Evolutionary conservation across 805 yeast species (phyloP).

Genomic region (Starmera caribaea): DNA sequence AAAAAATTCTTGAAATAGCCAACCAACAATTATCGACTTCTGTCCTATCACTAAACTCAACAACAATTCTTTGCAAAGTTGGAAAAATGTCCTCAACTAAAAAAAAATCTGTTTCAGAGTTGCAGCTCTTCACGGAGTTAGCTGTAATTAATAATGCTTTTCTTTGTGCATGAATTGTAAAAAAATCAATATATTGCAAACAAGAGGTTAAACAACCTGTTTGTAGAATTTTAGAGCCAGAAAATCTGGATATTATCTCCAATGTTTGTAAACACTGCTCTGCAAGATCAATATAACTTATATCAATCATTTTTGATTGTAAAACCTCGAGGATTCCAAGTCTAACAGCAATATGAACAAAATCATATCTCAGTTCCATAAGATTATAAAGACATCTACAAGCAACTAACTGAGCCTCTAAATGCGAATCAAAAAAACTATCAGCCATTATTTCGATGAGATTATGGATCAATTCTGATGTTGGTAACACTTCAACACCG

Average conservation of each 20-base stretch:
- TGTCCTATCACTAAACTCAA: constrained; percentile 44
- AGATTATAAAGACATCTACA: constrained; percentile 79
- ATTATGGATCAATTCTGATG: constrained; percentile 41
- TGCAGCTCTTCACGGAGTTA: constrained; percentile 43
- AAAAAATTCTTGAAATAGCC: constrained; percentile 49
- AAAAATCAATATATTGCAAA: constrained; percentile 72
- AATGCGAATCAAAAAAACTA: constrained; percentile 47
- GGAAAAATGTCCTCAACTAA: constrained; percentile 50
- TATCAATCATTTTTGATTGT: constrained; percentile 56
- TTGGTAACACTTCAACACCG: constrained; percentile 57
- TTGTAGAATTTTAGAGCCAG: constrained; percentile 40
- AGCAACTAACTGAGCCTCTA: constrained; percentile 76
- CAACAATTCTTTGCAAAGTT: constrained; percentile 42
- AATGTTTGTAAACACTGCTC: constrained; percentile 81
- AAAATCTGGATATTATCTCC: constrained; percentile 50
- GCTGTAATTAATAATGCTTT: constrained; percentile 69
- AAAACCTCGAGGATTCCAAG: constrained; percentile 60
- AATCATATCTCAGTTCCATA: constrained; percentile 62
- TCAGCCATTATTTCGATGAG: constrained; percentile 50
- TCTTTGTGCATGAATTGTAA: constrained; percentile 82
- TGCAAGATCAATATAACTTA: constrained; percentile 80
- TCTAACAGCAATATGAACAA: constrained; percentile 50
- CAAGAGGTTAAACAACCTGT: constrained; percentile 58
- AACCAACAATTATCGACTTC: constrained; percentile 59
- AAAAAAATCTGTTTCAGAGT: constrained; percentile 33